phyloP scores from a whole-genome alignment of 148 eudicot genomes.

The Hydrangea macrophylla region DNA sequence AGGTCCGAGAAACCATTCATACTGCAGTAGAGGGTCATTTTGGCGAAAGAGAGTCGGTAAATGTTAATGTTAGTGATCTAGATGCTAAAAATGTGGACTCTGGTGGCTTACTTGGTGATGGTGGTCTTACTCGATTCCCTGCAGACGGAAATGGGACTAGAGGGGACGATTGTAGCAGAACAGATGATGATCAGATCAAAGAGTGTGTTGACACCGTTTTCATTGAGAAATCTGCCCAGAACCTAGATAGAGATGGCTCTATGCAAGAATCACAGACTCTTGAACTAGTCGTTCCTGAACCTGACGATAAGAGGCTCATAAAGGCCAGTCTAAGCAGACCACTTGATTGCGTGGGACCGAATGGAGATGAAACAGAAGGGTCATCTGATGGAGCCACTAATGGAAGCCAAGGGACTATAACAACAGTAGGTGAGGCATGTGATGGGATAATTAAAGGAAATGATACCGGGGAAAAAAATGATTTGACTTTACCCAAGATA shows the following conservation, averaged over 20 bases:
- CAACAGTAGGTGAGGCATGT: constrained; percentile 8
- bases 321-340: constrained; percentile 4
- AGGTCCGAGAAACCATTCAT: constrained; percentile 28
- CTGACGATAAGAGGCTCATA: constrained; percentile 15
- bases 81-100: constrained; percentile 14
- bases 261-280: constrained; percentile 12
- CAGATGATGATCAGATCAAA: constrained; percentile 10
- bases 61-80: constrained; percentile 13
- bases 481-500: constrained; percentile 12
- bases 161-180: constrained; percentile 12
- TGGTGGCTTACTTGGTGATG: constrained; percentile 10
- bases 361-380: constrained; percentile 12
- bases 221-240: constrained; percentile 13
- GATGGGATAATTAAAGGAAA: constrained; percentile 7
- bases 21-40: constrained; percentile 10
- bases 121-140: background rate
- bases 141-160: constrained; percentile 7
- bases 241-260: constrained; percentile 12
- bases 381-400: constrained; percentile 13
- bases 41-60: constrained; percentile 16
- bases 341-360: constrained; percentile 12
- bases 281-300: background rate
- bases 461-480: background rate
- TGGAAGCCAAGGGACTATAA: constrained; percentile 6
- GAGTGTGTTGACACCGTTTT: constrained; percentile 6